Base-by-base conservation (phyloP, 371 early-diverging fungal genomes). In the Cokeromyces recurvatus region DNA sequence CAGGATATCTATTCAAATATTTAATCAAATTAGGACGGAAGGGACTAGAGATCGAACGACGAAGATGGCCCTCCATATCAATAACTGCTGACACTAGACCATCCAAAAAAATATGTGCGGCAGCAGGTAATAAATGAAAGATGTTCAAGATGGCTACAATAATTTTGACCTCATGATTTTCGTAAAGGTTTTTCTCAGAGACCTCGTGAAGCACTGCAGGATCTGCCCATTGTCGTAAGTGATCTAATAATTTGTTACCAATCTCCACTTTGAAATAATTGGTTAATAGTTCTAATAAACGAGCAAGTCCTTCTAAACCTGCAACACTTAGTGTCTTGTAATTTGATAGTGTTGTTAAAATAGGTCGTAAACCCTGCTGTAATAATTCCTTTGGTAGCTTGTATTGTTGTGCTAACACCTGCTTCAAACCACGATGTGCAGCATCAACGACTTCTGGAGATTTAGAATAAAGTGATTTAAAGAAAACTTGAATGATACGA, bases 211-310 rank as follows among this genome's bases (percentile, higher is more conserved):
- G 62, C 36, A 88, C 78, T 20, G 74, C 68, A 2, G 93, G 93
- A 20, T 86, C 89, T 8, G 97, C 95, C 96, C 96, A 96, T 42
- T 82, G 82, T 20, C 84, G 80, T 45, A 98, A 56, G 60, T 98
- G 96, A 56, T 99, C 98, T 32, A 98, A 55, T 21, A 99, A 68
- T 73, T 97, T 97, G 49, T 85, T 86, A 21, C 99, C 98, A 41
- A 99, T 95, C 58, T 98, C 98, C 9, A 92, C 94, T 64, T 97
- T 98, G 71, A 99, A 99, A 63, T 97, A 99, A 65, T 89, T 94
- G 25, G 93, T 92, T 54, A 99, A 57, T 0, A 98, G 77, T 59
- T 95, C 90, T 24, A 98, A 64, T 16, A 99, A 77, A 7, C 97
- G 82, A 0, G 94, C 95, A 23, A 99, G 66, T 0, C 98, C 98